phyloP scores from a whole-genome alignment of 2,329 filamentous ascomycete genomes.

The Teratosphaeria pseudoeucalypti region DNA sequence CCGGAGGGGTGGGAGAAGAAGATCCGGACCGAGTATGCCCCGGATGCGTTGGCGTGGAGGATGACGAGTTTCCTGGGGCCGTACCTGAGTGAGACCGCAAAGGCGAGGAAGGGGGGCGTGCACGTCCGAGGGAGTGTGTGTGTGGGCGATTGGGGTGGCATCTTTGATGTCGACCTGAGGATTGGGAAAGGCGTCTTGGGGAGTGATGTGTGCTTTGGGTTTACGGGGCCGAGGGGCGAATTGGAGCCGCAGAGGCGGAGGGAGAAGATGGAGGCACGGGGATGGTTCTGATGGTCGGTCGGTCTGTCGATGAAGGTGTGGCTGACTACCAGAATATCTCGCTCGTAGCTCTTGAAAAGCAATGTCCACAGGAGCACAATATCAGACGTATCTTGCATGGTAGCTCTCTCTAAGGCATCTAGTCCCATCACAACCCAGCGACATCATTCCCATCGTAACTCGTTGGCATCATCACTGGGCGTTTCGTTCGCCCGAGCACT shows the following conservation, averaged over 20 bases:
- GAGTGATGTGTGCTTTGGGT: slow-evolving; percentile 30
- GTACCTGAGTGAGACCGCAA: slow-evolving; percentile 31
- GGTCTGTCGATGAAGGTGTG: not conserved
- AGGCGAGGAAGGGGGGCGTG: slow-evolving; percentile 30
- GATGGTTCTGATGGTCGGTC: slow-evolving; percentile 33
- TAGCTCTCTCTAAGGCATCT: too few species aligned
- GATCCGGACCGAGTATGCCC: slow-evolving; percentile 30
- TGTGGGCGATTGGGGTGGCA: slow-evolving; percentile 29
- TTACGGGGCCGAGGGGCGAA: slow-evolving; percentile 35
- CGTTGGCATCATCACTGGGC: too few species aligned
- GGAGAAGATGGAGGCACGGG: slow-evolving; percentile 32
- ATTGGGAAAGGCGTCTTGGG: slow-evolving; percentile 25
- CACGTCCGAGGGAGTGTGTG: slow-evolving; percentile 37
- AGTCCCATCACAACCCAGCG: too few species aligned
- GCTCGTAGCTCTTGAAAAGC: too few species aligned
- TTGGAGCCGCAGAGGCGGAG: slow-evolving; percentile 30
- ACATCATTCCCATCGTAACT: too few species aligned
- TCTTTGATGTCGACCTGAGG: slow-evolving; percentile 37
- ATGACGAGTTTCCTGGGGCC: slow-evolving; percentile 32
- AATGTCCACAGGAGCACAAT: too few species aligned
- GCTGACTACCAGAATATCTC: too few species aligned
- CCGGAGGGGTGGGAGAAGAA: slow-evolving; percentile 33
- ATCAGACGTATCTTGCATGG: too few species aligned
- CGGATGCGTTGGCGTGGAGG: slow-evolving; percentile 30
- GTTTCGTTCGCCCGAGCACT: not conserved